Base-by-base conservation (phyloP, 108 stramenopile species). In the Cyclotella sp. region DNA sequence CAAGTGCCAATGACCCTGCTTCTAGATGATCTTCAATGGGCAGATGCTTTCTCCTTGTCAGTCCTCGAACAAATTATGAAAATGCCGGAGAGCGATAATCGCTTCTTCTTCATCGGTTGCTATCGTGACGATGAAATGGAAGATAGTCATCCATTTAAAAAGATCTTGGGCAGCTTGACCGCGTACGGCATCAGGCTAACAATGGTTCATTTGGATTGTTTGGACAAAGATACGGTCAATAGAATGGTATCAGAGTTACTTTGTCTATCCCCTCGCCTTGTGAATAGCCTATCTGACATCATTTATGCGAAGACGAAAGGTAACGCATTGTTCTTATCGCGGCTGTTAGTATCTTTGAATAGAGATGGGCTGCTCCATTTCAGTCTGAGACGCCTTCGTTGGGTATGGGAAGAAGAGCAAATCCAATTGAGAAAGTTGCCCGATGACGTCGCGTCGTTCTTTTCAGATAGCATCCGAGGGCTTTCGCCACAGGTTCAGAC, bases 11-110 rank as follows among this genome's bases (percentile, higher is more conserved):
- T 72, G 62, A 63, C 62, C 14, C 28, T 72, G 9, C 68, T 68
- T n/a, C 26, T 75, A 11, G 74, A 75, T 41, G 66, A 75, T 68
- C 24, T 67, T 27, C 74, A 75, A 34, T 75, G 74, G 74, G 24
- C 51, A 6, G 74, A 75, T 41, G 22, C 3, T 34, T 40, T 43
- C 2, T 57, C 68, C n/a, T 3, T 55, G n/a, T 46, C 68, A 8
- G 46, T 70, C 39, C n/a, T 70, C 0, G 22, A 47, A n/a, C 72
- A 63, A 66, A 21, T 75, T 21, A 15, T 75, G 65, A 22, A 40
- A 27, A 24, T 53, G 28, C 19, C 64, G 11, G 47, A 42, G 63
- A 12, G 15, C n/a, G 10, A 10, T 40, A 16, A 54, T 18, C 21
- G 15, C 11, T 14, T 28, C 62, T 42, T 68, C 30, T 26, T 66